phyloP scores from a whole-genome alignment of 495 filamentous ascomycete species.

The Pyrenula massariospora region DNA sequence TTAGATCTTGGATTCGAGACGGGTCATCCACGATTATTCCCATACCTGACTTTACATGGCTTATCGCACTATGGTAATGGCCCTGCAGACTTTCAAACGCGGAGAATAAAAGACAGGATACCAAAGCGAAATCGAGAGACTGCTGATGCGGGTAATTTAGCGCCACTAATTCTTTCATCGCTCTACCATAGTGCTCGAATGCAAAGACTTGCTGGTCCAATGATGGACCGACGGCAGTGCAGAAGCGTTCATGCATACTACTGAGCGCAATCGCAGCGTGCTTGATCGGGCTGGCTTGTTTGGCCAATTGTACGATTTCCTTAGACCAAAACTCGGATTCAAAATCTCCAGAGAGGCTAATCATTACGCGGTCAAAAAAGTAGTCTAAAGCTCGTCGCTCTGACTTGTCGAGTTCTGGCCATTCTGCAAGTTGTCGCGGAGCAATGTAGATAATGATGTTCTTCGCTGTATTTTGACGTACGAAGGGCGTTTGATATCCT shows the following conservation, averaged over 20 bases:
- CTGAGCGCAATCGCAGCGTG: conserved; percentile 51
- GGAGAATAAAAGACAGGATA: conserved; percentile 44
- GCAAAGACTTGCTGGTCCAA: conserved; percentile 18
- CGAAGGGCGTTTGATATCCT: neutral
- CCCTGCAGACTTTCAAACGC: conserved; percentile 44
- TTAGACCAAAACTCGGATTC: conserved; percentile 43
- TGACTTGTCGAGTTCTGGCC: neutral
- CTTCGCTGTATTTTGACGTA: neutral
- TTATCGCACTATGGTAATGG: conserved; percentile 25
- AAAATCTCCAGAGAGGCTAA: conserved; percentile 45
- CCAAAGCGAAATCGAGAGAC: conserved; percentile 27
- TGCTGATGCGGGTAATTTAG: conserved; percentile 5
- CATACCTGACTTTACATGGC: conserved; percentile 31
- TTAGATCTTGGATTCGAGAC: neutral
- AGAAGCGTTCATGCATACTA: conserved; percentile 49
- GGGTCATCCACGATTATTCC: neutral
- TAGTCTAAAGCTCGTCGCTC: conserved; percentile 48
- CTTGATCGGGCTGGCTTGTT: conserved; percentile 46
- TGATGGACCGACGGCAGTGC: conserved; percentile 5
- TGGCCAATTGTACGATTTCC: conserved; percentile 41
- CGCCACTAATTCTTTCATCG: conserved; percentile 18
- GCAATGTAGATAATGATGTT: neutral
- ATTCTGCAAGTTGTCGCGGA: neutral
- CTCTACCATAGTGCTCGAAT: conserved; percentile 41
- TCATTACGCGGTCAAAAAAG: conserved; percentile 45